Evolutionary conservation across 306 rosid genomes (phyloP).

Genomic region (Leucaena leucocephala): DNA sequence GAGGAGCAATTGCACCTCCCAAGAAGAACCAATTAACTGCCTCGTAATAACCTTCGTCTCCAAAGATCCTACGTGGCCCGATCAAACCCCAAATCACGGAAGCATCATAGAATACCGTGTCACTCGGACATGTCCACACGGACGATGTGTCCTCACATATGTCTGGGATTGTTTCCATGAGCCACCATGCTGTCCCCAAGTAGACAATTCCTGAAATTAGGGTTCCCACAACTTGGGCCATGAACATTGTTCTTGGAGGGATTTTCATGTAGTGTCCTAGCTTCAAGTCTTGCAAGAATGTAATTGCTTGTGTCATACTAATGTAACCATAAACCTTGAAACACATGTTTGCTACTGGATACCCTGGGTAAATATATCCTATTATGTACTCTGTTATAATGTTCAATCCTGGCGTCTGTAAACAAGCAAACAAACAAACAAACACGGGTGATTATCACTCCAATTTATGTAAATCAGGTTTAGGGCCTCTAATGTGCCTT

Average conservation of each 20-base stretch:
- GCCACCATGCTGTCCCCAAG: slow-evolving; percentile 91
- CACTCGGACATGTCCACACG: slow-evolving; percentile 84
- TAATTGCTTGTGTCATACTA: slow-evolving; percentile 86
- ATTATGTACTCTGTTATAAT: slow-evolving; percentile 86
- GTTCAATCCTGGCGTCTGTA: slow-evolving; percentile 82
- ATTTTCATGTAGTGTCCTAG: slow-evolving; percentile 98
- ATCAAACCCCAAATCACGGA: slow-evolving; percentile 93
- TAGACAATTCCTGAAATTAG: slow-evolving; percentile 66
- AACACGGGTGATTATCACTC: too few species aligned
- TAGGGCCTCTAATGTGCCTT: too few species aligned
- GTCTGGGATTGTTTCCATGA: slow-evolving; percentile 80
- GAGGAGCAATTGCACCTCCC: slow-evolving; percentile 73
- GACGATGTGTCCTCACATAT: slow-evolving; percentile 81
- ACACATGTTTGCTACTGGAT: slow-evolving; percentile 97
- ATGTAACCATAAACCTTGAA: slow-evolving; percentile 95
- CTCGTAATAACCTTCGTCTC: slow-evolving; percentile 60
- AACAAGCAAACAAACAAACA: not conserved
- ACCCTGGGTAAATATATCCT: slow-evolving; percentile 91
- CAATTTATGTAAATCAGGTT: not conserved
- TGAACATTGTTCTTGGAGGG: slow-evolving; percentile 94
- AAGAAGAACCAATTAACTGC: slow-evolving; percentile 85
- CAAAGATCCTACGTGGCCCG: slow-evolving; percentile 82
- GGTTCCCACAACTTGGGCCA: slow-evolving; percentile 98
- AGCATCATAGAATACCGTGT: slow-evolving; percentile 89
- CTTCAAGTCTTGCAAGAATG: slow-evolving; percentile 92